These are phyloP conservation scores for Chrysanthemum lavandulifolium DNA, from an alignment of 129 eudicot genomes.

Conservation along the genomic window DNA sequence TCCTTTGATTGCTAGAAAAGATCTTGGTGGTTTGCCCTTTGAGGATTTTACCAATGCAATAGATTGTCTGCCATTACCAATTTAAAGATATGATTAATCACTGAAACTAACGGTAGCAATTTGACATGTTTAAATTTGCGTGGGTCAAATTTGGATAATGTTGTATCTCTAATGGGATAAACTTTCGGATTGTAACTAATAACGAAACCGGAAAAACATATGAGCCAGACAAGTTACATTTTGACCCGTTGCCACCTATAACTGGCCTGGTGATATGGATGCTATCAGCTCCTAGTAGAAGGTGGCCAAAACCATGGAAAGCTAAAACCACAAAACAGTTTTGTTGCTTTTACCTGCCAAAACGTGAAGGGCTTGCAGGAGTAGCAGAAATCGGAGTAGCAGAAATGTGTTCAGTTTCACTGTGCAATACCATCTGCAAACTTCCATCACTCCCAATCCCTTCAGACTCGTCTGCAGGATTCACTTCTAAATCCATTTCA, in stretches of 20 bases:
- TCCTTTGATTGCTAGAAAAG: conserved; percentile 53
- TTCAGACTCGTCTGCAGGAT: conserved; percentile 46
- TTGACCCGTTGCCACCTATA: too few species aligned
- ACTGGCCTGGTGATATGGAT: too few species aligned
- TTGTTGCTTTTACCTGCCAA: conserved; percentile 49
- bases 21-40: conserved; percentile 72
- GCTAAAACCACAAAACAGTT: not conserved
- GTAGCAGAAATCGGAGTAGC: conserved; percentile 46
- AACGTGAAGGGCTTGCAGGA: conserved; percentile 67
- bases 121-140: not conserved
- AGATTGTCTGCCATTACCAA: conserved; percentile 35
- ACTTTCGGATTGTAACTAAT: too few species aligned
- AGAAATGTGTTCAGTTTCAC: conserved; percentile 47
- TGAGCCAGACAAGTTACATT: too few species aligned
- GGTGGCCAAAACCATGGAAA: not conserved
- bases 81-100: not conserved
- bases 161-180: too few species aligned
- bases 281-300: not conserved
- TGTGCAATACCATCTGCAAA: conserved; percentile 33
- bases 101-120: not conserved
- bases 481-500: conserved; percentile 65
- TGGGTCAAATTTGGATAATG: not conserved
- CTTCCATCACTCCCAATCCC: conserved; percentile 40
- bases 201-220: too few species aligned
- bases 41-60: conserved; percentile 48